Percentiles rank a stretch among this genome's conserved stretches.
phyloP scores from a whole-genome alignment of 257 asterid species.

The Solanum ahanhuiri region DNA sequence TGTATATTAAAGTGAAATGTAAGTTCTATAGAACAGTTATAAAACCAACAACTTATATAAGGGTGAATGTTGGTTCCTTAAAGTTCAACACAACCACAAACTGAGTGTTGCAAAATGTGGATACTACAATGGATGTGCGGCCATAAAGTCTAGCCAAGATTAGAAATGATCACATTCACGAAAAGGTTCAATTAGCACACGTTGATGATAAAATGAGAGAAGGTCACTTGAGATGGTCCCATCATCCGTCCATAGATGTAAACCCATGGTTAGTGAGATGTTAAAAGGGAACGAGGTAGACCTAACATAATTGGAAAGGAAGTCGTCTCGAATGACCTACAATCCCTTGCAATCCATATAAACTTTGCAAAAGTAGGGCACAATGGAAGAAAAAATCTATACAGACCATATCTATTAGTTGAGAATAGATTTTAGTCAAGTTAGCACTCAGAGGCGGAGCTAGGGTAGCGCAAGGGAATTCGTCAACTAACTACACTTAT shows the following conservation, averaged over 20 bases:
- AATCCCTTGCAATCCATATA: background rate
- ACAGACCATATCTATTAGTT: background rate
- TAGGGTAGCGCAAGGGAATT: background rate
- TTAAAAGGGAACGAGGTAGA: background rate
- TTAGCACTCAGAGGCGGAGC: background rate
- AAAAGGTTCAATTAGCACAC: background rate
- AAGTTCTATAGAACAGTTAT: background rate
- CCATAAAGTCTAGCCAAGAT: background rate
- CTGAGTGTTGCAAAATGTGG: background rate
- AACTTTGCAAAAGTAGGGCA: background rate
- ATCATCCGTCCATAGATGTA: background rate
- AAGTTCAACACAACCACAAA: background rate
- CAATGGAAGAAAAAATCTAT: background rate
- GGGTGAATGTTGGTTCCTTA: background rate
- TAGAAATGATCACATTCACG: background rate
- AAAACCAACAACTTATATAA: background rate
- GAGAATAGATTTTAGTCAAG: background rate
- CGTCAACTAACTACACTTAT: background rate
- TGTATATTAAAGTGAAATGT: background rate
- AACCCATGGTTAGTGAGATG: background rate
- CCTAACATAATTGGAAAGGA: background rate
- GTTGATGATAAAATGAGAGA: background rate
- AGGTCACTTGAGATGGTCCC: background rate
- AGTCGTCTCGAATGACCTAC: background rate
- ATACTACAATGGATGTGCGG: background rate